A percentile compares a stretch with the other conserved stretches of the same genome.
phyloP scores from a whole-genome alignment of 2,329 filamentous ascomycete species.

The Colletotrichum sp. region DNA sequence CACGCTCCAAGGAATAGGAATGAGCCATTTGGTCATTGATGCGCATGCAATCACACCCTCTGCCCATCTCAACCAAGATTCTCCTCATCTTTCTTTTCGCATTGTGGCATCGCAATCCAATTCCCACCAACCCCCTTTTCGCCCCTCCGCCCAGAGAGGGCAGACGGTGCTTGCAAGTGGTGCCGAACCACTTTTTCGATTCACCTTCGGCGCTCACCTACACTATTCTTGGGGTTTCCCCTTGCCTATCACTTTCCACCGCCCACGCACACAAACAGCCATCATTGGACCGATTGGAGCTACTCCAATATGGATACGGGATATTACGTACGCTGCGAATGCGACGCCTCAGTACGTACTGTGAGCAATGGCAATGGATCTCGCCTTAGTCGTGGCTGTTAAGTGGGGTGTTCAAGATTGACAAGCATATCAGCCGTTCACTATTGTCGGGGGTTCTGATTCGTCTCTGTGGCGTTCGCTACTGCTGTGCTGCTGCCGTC shows the following conservation, averaged over 20 bases:
- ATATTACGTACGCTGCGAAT: slow-evolving; percentile 11
- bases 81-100: background rate
- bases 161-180: background rate
- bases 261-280: background rate
- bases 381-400: background rate
- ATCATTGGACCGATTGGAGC: background rate
- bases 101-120: background rate
- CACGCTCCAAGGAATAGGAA: background rate
- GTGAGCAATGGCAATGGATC: background rate
- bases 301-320: slow-evolving; percentile 7
- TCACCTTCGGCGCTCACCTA: background rate
- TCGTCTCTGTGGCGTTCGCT: background rate
- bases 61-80: background rate
- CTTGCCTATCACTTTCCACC: background rate
- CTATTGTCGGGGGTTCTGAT: background rate
- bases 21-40: background rate
- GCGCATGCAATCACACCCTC: background rate
- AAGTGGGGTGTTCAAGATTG: slow-evolving; percentile 2
- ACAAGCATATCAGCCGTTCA: slow-evolving; percentile 3
- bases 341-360: background rate
- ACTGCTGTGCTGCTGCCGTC: background rate
- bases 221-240: background rate
- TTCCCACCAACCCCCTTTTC: background rate
- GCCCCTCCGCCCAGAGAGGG: background rate
- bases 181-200: slow-evolving; percentile 1